Evolutionary conservation across 176 grass and related monocot species (phyloP).

Genomic region (Saccharum officinarum): DNA sequence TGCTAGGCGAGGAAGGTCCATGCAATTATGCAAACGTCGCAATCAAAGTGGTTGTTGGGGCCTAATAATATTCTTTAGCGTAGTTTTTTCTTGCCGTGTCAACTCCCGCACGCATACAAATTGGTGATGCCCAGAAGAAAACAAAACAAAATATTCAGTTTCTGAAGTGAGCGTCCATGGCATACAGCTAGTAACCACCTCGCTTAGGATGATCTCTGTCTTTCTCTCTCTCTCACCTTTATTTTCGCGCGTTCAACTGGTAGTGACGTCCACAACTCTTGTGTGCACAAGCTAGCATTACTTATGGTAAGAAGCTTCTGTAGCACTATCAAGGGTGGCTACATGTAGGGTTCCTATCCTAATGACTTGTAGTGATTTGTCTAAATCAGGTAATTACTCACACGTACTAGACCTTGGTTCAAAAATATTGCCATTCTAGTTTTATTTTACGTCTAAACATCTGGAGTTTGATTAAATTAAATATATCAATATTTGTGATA

Average conservation of each 20-base stretch:
- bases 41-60: slow-evolving; percentile 32
- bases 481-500: too few species aligned
- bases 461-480: too few species aligned
- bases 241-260: background rate
- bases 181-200: slow-evolving; percentile 23
- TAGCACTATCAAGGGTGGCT: background rate
- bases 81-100: slow-evolving; percentile 1
- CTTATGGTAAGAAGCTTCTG: background rate
- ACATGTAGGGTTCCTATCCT: background rate
- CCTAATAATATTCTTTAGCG: background rate
- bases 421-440: too few species aligned
- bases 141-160: background rate
- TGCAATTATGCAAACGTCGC: slow-evolving; percentile 19
- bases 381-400: background rate
- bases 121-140: background rate
- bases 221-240: slow-evolving; percentile 1
- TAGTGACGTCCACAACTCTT: slow-evolving; percentile 13
- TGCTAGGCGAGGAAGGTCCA: background rate
- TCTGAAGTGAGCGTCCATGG: background rate
- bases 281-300: background rate
- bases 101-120: background rate
- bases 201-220: background rate
- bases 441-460: too few species aligned
- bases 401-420: too few species aligned
- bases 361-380: background rate